Conservation (phyloP, 164 flowering plant genomes). For the Litsea cubeba region DNA sequence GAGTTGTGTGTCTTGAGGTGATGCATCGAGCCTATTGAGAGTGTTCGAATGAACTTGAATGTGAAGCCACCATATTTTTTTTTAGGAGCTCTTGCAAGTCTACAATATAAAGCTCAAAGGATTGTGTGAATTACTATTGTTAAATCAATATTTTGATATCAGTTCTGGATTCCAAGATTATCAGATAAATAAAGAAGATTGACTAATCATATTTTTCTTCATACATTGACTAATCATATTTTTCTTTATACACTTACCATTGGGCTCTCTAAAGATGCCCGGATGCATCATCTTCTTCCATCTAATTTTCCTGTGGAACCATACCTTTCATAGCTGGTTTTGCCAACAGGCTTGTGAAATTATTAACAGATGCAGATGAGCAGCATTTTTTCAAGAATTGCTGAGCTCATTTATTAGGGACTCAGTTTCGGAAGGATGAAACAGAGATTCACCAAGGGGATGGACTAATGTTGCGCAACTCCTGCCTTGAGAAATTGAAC, state of each 20-base stretch:
- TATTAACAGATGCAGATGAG: no score
- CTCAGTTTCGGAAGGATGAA: background rate
- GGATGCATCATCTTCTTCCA: background rate
- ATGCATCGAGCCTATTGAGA: background rate
- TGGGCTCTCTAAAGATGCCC: background rate
- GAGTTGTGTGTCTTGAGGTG: background rate
- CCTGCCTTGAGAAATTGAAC: no score
- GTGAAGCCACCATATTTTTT: background rate
- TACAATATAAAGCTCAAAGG: background rate
- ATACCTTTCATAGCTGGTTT: background rate
- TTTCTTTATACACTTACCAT: background rate
- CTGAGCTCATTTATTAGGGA: no score
- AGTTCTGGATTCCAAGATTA: background rate
- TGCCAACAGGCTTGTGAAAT: no score
- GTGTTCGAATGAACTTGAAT: background rate
- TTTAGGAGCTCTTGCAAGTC: background rate
- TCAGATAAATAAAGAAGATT: background rate
- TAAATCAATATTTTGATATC: background rate
- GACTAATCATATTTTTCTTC: background rate
- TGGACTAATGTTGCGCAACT: background rate
- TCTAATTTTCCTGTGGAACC: background rate
- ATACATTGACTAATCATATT: background rate
- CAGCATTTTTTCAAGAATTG: no score
- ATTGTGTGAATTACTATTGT: background rate
- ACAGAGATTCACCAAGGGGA: background rate